Base-by-base conservation (phyloP, 495 filamentous ascomycete species). In the Penicillium malachiteum region DNA sequence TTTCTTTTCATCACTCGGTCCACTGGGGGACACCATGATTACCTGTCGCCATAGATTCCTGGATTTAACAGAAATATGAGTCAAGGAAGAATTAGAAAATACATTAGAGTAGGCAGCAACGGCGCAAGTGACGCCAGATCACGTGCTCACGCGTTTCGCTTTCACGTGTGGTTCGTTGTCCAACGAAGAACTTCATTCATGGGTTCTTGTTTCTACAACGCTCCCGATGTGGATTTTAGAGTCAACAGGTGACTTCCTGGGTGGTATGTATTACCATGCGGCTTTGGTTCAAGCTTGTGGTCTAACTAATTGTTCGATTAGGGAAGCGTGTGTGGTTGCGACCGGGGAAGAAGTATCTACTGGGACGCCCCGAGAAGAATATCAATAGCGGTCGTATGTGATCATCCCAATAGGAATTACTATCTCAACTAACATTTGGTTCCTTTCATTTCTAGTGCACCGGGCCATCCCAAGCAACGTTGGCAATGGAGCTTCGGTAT, bases 301-400 rank as follows among this genome's bases (percentile, higher is more conserved):
- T 16, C 39, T 14, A 21, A 17, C 65, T 75, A 49, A 74, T 33
- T 26, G 12, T 37, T 12, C 14, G 1, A 32, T 30, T 58, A 87
- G 88, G 84, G 52, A 90, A 85, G 71, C 82, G 82, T 59, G 77
- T 92, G 56, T 95, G 90, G 90, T 79, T 95, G 57, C 84, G 87
- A 31, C 90, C 90, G 3, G 90, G 89, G 21, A 89, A 88, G 70
- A 83, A 78, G 59, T 93, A 91, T 71, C 82, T 93, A 17, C 89
- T 93, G 60, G 90, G 90, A 50, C 80, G 90, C 48, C 68, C 70
- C 76, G 79, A 58, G 70, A 71, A 72, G 63, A 81, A 82, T 71
- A 70, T 69, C 54, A 81, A 82, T 71, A 70, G 70, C 54, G 71
- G 21, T 26, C 2, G 74, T 74, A 68, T 34, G 59, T 46, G 3